A percentile compares a stretch with the other conserved stretches of the same genome.
Conservation (phyloP, 2,329 filamentous ascomycete genomes). For the Colletotrichum simmondsii region DNA sequence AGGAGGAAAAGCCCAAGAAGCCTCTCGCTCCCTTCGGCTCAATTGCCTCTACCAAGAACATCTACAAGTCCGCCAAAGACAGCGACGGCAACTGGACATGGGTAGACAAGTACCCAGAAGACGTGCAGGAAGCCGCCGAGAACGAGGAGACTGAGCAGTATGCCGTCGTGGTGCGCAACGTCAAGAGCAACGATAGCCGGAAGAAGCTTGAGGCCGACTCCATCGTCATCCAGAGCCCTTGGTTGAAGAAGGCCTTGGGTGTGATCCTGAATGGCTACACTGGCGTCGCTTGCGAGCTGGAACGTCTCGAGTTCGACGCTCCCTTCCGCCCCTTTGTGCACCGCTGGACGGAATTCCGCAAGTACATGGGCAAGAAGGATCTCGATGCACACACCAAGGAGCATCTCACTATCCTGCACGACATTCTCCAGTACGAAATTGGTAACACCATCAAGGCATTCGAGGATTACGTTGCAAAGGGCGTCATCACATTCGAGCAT, state of each 20-base stretch:
- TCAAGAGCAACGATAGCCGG: slow-evolving; percentile 66
- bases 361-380: slow-evolving; percentile 51
- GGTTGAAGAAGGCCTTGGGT: slow-evolving; percentile 66
- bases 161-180: slow-evolving; percentile 69
- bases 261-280: slow-evolving; percentile 68
- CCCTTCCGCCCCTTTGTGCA: slow-evolving; percentile 75
- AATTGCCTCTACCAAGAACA: slow-evolving; percentile 52
- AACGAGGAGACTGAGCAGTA: slow-evolving; percentile 71
- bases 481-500: slow-evolving; percentile 63
- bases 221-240: slow-evolving; percentile 72
- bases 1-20: slow-evolving; percentile 39
- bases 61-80: slow-evolving; percentile 56
- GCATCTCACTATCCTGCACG: slow-evolving; percentile 59
- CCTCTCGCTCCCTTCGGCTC: slow-evolving; percentile 44
- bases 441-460: slow-evolving; percentile 59
- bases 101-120: slow-evolving; percentile 65
- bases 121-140: slow-evolving; percentile 67
- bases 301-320: slow-evolving; percentile 69
- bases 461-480: slow-evolving; percentile 62
- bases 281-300: slow-evolving; percentile 67
- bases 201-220: slow-evolving; percentile 71
- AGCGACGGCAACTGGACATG: slow-evolving; percentile 62
- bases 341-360: slow-evolving; percentile 65
- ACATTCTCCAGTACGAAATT: slow-evolving; percentile 61
- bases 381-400: slow-evolving; percentile 55